Conservation (phyloP, 768 basidiomycete species). For the Boletus vinaceobasis region DNA sequence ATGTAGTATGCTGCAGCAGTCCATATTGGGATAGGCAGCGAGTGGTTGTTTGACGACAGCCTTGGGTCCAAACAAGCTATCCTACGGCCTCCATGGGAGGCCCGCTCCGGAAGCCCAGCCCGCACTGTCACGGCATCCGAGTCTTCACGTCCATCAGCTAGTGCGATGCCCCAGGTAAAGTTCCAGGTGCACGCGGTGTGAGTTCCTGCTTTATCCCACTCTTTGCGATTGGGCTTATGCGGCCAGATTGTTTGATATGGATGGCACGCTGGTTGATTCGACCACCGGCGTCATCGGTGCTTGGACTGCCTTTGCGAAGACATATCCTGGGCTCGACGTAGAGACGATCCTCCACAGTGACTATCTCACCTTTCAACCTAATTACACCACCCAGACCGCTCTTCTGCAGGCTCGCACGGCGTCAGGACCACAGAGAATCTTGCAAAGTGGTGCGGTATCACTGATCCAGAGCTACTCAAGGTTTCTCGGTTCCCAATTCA, state of each 20-base stretch:
- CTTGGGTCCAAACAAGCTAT: conserved; percentile 34
- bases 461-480: conserved; percentile 65
- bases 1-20: not conserved
- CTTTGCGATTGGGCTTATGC: not conserved
- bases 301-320: conserved; percentile 72
- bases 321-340: conserved; percentile 66
- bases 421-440: conserved; percentile 84
- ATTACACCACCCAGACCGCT: not conserved
- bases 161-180: conserved; percentile 32
- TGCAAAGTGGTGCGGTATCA: conserved; percentile 63
- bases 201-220: conserved; percentile 9
- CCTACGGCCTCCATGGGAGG: not conserved
- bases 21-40: conserved; percentile 13
- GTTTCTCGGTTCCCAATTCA: conserved; percentile 35
- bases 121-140: not conserved
- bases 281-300: conserved; percentile 79
- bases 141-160: not conserved
- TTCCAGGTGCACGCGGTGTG: conserved; percentile 41
- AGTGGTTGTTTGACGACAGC: conserved; percentile 38
- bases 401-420: conserved; percentile 64
- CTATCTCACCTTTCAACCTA: conserved; percentile 18
- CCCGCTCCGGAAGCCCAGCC: not conserved
- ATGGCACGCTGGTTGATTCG: conserved; percentile 79
- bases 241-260: conserved; percentile 77
- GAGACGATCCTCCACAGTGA: conserved; percentile 60